Conservation (phyloP, 2,329 filamentous ascomycete species). For the Aspergillus aculeatus region DNA sequence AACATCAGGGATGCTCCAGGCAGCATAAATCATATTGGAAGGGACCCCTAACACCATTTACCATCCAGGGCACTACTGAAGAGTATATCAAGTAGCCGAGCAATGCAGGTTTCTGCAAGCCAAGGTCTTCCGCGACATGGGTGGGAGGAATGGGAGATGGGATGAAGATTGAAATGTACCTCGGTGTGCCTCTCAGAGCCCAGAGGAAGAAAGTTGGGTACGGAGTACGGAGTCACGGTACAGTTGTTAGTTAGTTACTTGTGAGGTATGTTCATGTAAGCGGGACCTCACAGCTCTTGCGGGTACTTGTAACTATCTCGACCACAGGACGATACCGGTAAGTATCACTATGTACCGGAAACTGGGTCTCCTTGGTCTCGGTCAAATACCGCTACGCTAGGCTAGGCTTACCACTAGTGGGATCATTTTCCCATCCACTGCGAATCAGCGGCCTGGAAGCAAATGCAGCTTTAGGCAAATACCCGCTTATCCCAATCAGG, state of each 20-base stretch:
- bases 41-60: no score
- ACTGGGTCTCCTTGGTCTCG: not conserved
- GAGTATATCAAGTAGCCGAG: not conserved
- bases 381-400: not conserved
- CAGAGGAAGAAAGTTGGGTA: not conserved
- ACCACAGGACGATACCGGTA: not conserved
- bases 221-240: not conserved
- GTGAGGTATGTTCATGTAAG: not conserved
- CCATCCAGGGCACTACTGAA: no score
- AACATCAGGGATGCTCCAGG: not conserved
- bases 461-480: slow-evolving; percentile 20
- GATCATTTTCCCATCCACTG: not conserved
- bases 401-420: slow-evolving; percentile 2
- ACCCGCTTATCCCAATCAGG: slow-evolving; percentile 12
- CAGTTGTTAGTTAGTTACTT: no score
- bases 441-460: slow-evolving; percentile 10
- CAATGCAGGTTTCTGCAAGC: not conserved
- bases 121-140: not conserved
- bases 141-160: no score
- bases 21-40: no score
- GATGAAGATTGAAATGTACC: not conserved
- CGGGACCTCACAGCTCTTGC: not conserved
- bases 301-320: not conserved
- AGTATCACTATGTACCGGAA: not conserved
- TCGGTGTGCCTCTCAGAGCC: not conserved